Conservation (phyloP, 2,329 filamentous ascomycete species). For the Orbilia brochopaga region DNA sequence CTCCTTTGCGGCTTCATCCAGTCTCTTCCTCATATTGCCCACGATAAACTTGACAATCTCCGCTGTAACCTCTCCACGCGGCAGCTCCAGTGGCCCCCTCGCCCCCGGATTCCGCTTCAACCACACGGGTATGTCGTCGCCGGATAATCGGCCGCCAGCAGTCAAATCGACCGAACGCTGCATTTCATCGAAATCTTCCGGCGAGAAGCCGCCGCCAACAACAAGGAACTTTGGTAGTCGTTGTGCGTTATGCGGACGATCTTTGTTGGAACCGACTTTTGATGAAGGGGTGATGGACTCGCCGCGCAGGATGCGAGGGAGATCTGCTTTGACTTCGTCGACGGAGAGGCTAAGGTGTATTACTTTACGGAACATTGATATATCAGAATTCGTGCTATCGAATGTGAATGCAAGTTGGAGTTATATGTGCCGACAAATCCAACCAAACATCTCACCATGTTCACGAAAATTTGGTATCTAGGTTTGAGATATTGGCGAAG, state of each 20-base stretch:
- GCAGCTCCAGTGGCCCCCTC: constrained; percentile 15
- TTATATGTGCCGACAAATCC: background rate
- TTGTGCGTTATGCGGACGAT: constrained; percentile 30
- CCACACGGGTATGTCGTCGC: constrained; percentile 32
- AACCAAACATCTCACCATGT: no score
- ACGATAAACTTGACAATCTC: constrained; percentile 20
- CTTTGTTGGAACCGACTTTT: constrained; percentile 30
- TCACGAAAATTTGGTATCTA: no score
- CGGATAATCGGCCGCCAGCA: constrained; percentile 18
- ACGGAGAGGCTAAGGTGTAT: constrained; percentile 23
- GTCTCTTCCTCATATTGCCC: constrained; percentile 1
- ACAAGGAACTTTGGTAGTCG: constrained; percentile 27
- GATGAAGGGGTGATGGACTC: constrained; percentile 22
- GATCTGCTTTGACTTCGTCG: constrained; percentile 28
- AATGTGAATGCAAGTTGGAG: background rate
- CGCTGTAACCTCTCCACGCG: constrained; percentile 15
- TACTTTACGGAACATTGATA: constrained; percentile 18
- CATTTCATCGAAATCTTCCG: constrained; percentile 37
- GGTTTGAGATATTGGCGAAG: no score
- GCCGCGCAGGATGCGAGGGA: constrained; percentile 32
- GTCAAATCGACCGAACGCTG: constrained; percentile 37
- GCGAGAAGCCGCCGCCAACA: constrained; percentile 32
- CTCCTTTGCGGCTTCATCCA: constrained; percentile 29
- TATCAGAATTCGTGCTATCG: background rate
- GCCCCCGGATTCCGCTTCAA: constrained; percentile 13